These are phyloP conservation scores for barrel medic (Medicago truncatula) DNA, from an alignment of 306 rosid genomes.

Conservation along the genomic window DNA sequence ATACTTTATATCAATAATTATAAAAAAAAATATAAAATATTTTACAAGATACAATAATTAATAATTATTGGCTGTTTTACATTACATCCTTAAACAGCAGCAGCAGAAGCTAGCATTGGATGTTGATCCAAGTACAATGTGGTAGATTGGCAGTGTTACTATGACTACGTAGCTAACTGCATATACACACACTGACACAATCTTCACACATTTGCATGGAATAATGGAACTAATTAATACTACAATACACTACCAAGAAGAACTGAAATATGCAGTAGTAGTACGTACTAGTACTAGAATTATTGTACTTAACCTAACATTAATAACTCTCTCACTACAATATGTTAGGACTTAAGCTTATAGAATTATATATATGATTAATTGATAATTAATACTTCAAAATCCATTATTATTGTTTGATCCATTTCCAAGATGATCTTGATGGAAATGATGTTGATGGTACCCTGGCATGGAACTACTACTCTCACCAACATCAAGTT, in stretches of 20 bases:
- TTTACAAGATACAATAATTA: neutral
- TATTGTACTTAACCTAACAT: conserved; percentile 17
- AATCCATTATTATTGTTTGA: conserved; percentile 50
- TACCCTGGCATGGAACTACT: conserved; percentile 61
- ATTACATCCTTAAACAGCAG: neutral
- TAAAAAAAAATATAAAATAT: neutral
- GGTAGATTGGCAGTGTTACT: conserved; percentile 4
- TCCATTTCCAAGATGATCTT: conserved; percentile 44
- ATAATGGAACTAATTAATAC: neutral
- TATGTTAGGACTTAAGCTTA: conserved; percentile 17
- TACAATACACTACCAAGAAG: neutral
- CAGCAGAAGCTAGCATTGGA: neutral
- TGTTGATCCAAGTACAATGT: neutral
- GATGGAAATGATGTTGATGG: conserved; percentile 54
- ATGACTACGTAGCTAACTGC: conserved; percentile 18
- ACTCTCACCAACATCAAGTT: conserved; percentile 64
- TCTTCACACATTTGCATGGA: neutral
- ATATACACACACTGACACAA: conserved; percentile 10
- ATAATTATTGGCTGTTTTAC: conserved; percentile 1
- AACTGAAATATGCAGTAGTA: conserved; percentile 13
- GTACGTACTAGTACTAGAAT: neutral
- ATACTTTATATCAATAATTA: no score
- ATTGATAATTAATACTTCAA: conserved; percentile 40
- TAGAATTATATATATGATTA: neutral
- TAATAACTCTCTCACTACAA: conserved; percentile 36